Base-by-base conservation (phyloP, 2,329 filamentous ascomycete species). In the Talaromyces sp. region DNA sequence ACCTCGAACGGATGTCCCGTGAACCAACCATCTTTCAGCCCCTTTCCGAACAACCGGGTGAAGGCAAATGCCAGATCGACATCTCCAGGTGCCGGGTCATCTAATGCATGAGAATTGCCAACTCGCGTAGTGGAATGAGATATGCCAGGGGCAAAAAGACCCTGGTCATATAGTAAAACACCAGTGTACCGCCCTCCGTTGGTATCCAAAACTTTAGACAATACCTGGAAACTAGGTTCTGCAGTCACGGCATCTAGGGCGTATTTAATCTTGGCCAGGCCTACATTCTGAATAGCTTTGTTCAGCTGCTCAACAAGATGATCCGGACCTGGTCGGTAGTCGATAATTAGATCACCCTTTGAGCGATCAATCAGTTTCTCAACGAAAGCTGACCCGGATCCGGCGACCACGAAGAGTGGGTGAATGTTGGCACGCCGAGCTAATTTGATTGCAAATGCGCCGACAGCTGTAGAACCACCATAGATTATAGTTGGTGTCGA, bases 161-260 rank as follows among this genome's bases (percentile, higher is more conserved):
- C 69, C 71, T n/a, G 22, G 22, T 43, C 25, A 17, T 35, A 40
- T 19, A 17, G 33, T 19, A 54, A 28, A 15, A 54, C 51, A 6
- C 41, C 48, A 22, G 48, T 51, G 2, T 51, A 51, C 19, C 33
- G 17, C 13, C 48, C 48, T 21, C 33, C 48, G 33, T 51, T 25
- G 7, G 33, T 7, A 3, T 51, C 48, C 15, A 51, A 11, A 5
- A 51, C 48, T 51, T 51, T 36, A 11, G 48, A 31, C 19, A 51
- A n/a, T 8, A 51, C 48, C 17, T 37, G 31, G 5, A 41, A 36
- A 45, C 57, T 31, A 70, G 55, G 76, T 80, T 5, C 77, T 75
- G 11, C 84, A 74, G 63, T 86, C 81, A 84, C 78, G 0, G 84
- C 80, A 63, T 88, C 85, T 58, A 80, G 81, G 0, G 82, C 84